Base-by-base conservation (phyloP, 805 yeast species). In the Cyberlindnera maritima region DNA sequence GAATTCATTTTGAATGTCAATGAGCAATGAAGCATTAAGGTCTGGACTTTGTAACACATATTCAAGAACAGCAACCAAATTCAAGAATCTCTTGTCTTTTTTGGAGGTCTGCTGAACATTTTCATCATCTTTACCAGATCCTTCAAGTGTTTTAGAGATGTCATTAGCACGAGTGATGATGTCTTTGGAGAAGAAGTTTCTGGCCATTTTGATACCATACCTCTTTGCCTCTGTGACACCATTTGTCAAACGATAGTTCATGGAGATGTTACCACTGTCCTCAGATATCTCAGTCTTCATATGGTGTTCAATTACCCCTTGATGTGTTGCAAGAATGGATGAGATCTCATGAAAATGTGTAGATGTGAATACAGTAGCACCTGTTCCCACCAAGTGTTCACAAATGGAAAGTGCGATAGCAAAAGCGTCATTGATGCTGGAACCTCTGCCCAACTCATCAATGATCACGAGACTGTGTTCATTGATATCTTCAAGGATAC, bases 381-480 rank as follows among this genome's bases (percentile, higher is more conserved):
- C 52, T 1, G 57, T 51, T 2, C 46, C 43, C 0, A 68, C 50
- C 12, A 76, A 50, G 39, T 62, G 60, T 48, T 76, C 77, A 20
- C 69, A 58, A 2, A 71, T 67, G 7, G 78, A 75, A 21, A 71
- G 61, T 2, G 79, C 72, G 2, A 80, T 68, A 2, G 83, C 67
- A 43, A 78, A 72, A 0, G 84, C 83, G 56, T 80, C 83, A 10
- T 69, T 68, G 9, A 68, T 59, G 34, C 76, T 69, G 2, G 80
- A 62, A 28, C 82, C 81, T 37, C 83, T 63, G 1, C 84, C 84
- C 25, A 80, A 58, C 47, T 80, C 85, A 56, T 81, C 85, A 29
- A 80, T 60, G 2, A 80, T 64, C 0, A 80, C 58, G 19, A 80
- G 60, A 4, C 67, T 60, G 0, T 57, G 43, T 3, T 58, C 49